Evolutionary conservation across 2,329 filamentous ascomycete genomes (phyloP).

Genomic region (Furcasterigmium furcatum): DNA sequence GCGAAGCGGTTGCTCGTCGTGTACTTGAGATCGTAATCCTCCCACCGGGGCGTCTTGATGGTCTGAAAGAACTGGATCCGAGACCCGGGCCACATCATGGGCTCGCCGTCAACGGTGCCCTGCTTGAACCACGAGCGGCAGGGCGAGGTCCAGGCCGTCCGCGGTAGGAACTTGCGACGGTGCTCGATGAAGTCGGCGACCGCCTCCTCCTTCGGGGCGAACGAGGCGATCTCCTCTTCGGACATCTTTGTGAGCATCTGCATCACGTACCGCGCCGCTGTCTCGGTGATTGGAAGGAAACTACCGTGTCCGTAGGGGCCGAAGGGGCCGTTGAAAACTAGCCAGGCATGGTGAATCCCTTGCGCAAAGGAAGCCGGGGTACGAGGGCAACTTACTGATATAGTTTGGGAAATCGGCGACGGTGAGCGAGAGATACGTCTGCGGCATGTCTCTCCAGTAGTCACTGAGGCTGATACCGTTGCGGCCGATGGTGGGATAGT

Average conservation of each 20-base stretch:
- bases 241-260: constrained; percentile 23
- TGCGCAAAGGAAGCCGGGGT: background rate
- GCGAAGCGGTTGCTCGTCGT: constrained; percentile 17
- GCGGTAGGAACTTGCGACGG: constrained; percentile 20
- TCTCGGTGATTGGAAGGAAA: constrained; percentile 20
- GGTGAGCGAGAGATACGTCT: constrained; percentile 16
- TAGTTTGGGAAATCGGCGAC: constrained; percentile 21
- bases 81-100: constrained; percentile 21
- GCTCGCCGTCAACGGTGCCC: constrained; percentile 17
- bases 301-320: constrained; percentile 21
- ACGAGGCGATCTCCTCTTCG: constrained; percentile 17
- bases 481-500: constrained; percentile 16
- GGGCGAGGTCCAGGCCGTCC: constrained; percentile 17
- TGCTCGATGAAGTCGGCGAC: constrained; percentile 25
- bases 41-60: constrained; percentile 18
- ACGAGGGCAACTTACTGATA: constrained; percentile 14
- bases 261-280: constrained; percentile 21
- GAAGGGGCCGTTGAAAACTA: constrained; percentile 21
- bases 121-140: constrained; percentile 23
- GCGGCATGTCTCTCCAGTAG: constrained; percentile 14
- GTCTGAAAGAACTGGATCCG: constrained; percentile 21
- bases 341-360: background rate
- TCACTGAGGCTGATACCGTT: constrained; percentile 13
- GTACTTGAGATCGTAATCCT: constrained; percentile 18
- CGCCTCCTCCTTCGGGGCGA: constrained; percentile 17